Percentiles rank a stretch among this genome's conserved stretches.
phyloP scores from a whole-genome alignment of 2,329 filamentous ascomycete genomes.

The Bipolaris victoriae region DNA sequence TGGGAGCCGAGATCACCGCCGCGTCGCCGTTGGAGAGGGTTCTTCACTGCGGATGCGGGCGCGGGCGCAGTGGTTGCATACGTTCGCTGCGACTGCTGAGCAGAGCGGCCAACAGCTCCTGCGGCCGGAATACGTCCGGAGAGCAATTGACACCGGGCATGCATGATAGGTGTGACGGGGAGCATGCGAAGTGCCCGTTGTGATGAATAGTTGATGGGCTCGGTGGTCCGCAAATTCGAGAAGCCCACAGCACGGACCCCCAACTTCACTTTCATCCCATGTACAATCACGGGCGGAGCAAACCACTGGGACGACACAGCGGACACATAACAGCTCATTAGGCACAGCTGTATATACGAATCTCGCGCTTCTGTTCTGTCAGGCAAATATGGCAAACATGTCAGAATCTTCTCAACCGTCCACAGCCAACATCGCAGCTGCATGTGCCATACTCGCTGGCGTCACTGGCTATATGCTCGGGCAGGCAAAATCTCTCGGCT shows the following conservation, averaged over 20 bases:
- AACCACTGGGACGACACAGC: neutral
- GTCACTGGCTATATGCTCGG: slow-evolving; percentile 77
- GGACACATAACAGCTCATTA: neutral
- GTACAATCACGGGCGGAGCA: slow-evolving; percentile 4
- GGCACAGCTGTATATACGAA: neutral
- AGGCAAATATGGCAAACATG: slow-evolving; percentile 18
- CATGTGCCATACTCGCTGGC: slow-evolving; percentile 75
- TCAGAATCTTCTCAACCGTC: slow-evolving; percentile 54
- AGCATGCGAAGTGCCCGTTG: slow-evolving; percentile 22
- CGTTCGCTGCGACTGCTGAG: slow-evolving; percentile 29
- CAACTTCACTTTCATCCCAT: slow-evolving; percentile 5
- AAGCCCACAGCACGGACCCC: slow-evolving; percentile 7
- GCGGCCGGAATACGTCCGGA: slow-evolving; percentile 27
- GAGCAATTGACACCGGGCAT: slow-evolving; percentile 39
- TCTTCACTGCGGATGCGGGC: slow-evolving; percentile 26
- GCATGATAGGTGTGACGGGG: slow-evolving; percentile 28
- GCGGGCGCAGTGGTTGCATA: slow-evolving; percentile 33
- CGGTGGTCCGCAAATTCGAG: slow-evolving; percentile 36
- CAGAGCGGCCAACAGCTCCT: slow-evolving; percentile 16
- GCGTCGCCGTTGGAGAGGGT: slow-evolving; percentile 35
- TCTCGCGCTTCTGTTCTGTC: neutral
- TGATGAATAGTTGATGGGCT: slow-evolving; percentile 20
- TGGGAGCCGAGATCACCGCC: slow-evolving; percentile 47
- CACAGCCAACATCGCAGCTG: slow-evolving; percentile 67
- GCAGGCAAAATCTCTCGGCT: slow-evolving; percentile 70